Evolutionary conservation across 768 basidiomycete species (phyloP).

Genomic region (Hemileccinum rubropunctum): DNA sequence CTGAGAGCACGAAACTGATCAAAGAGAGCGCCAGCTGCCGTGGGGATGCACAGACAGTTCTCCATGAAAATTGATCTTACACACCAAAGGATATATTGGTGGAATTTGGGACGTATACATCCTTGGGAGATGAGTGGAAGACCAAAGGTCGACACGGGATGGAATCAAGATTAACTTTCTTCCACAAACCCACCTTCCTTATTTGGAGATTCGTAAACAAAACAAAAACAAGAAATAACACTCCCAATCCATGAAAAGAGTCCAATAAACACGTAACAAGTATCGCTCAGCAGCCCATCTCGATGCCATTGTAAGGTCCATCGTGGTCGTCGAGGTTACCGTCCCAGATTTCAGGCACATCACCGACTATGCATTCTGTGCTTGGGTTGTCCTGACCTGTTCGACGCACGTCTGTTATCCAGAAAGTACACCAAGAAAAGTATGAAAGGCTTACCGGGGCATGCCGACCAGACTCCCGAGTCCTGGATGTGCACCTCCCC

Average conservation of each 20-base stretch:
- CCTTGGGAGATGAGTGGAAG: not conserved
- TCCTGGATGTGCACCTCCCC: conserved; percentile 47
- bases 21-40: too few relatives aligned
- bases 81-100: too few relatives aligned
- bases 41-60: too few relatives aligned
- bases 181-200: not conserved
- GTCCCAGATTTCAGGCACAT: conserved; percentile 41
- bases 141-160: too few relatives aligned
- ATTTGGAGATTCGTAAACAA: not conserved
- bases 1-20: too few relatives aligned
- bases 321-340: conserved; percentile 44
- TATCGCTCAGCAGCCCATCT: conserved; percentile 23
- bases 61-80: too few relatives aligned
- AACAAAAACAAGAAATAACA: not conserved
- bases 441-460: conserved; percentile 39
- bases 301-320: conserved; percentile 35
- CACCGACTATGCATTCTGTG: conserved; percentile 23
- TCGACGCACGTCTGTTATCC: not conserved
- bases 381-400: conserved; percentile 59
- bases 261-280: not conserved
- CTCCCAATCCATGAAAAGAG: not conserved
- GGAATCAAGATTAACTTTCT: not conserved
- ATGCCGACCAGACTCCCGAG: conserved; percentile 48
- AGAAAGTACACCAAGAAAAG: not conserved
- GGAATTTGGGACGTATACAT: too few relatives aligned